These are phyloP conservation scores for Plasmopara halstedii DNA, from an alignment of 352 stramenopile genomes.

Conservation along the genomic window DNA sequence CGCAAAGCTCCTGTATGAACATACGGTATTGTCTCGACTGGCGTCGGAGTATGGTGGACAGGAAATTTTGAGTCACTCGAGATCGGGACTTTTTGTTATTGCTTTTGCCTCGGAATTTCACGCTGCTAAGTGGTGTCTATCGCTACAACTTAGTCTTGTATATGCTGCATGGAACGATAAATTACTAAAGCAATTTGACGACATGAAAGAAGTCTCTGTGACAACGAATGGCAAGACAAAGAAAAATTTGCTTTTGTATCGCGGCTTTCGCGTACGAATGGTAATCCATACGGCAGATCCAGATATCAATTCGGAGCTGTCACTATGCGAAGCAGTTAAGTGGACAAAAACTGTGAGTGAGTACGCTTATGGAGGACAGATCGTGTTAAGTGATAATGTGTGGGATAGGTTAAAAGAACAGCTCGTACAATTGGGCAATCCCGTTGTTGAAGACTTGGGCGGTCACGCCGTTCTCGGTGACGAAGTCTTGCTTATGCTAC, in stretches of 20 bases:
- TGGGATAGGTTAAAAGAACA: constrained; percentile 85
- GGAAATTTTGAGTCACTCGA: constrained; percentile 69
- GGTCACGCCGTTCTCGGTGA: constrained; percentile 64
- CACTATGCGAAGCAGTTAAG: constrained; percentile 66
- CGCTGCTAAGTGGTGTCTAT: constrained; percentile 82
- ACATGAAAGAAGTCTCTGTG: constrained; percentile 70
- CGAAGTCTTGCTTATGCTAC: constrained; percentile 72
- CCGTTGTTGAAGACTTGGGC: constrained; percentile 80
- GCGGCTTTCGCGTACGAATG: constrained; percentile 81
- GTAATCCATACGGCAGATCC: constrained; percentile 71
- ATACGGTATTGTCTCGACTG: constrained; percentile 78
- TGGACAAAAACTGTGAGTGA: constrained; percentile 82
- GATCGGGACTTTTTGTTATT: constrained; percentile 76
- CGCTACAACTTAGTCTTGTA: constrained; percentile 74
- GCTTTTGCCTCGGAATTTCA: constrained; percentile 82
- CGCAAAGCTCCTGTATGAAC: constrained; percentile 77
- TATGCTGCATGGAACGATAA: constrained; percentile 86
- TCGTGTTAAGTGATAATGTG: constrained; percentile 76
- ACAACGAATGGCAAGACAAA: constrained; percentile 47
- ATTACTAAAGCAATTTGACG: constrained; percentile 73
- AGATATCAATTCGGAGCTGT: constrained; percentile 45
- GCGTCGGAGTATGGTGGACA: constrained; percentile 77
- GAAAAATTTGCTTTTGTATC: constrained; percentile 75
- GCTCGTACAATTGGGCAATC: constrained; percentile 80
- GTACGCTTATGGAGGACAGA: constrained; percentile 77